Conservation (phyloP, 352 stramenopile species). For the Phytophthora macrochlamydospora region DNA sequence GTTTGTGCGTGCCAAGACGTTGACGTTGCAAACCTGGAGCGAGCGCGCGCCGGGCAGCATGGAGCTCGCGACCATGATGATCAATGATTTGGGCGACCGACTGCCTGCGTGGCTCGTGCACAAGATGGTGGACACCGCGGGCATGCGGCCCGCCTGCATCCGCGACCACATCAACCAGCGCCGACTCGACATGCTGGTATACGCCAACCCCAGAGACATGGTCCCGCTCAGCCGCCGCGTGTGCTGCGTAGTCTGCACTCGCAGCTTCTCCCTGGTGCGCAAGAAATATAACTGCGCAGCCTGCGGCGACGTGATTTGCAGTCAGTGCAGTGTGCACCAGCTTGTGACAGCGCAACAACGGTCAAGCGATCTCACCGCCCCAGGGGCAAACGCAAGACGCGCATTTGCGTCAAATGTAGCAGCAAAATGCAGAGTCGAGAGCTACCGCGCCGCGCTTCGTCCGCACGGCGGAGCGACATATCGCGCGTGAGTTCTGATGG, state of each 20-base stretch:
- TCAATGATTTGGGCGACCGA: constrained; percentile 78
- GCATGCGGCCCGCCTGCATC: constrained; percentile 75
- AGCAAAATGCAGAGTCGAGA: constrained; percentile 61
- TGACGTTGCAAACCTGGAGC: constrained; percentile 76
- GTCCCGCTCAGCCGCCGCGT: constrained; percentile 73
- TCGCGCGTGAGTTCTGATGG: constrained; percentile 36
- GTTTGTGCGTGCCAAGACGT: constrained; percentile 76
- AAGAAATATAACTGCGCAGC: constrained; percentile 88
- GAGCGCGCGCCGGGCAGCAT: constrained; percentile 59
- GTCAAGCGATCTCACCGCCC: constrained; percentile 33
- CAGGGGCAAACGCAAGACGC: constrained; percentile 73
- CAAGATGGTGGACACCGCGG: constrained; percentile 82
- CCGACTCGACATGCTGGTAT: constrained; percentile 73
- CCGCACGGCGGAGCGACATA: constrained; percentile 37
- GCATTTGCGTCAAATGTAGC: constrained; percentile 82
- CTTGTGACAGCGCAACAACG: constrained; percentile 61
- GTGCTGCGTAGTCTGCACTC: constrained; percentile 81
- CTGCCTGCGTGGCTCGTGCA: constrained; percentile 81
- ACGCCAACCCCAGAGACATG: constrained; percentile 68
- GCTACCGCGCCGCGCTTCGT: constrained; percentile 50
- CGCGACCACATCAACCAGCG: constrained; percentile 81
- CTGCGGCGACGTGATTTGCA: constrained; percentile 85
- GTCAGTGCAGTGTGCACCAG: constrained; percentile 78
- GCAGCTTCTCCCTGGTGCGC: constrained; percentile 82
- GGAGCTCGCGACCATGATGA: constrained; percentile 84